Evolutionary conservation across 768 basidiomycete species (phyloP), one percentile per base, ranked within the genome.

Genomic region (Podaxis rugospora): DNA sequence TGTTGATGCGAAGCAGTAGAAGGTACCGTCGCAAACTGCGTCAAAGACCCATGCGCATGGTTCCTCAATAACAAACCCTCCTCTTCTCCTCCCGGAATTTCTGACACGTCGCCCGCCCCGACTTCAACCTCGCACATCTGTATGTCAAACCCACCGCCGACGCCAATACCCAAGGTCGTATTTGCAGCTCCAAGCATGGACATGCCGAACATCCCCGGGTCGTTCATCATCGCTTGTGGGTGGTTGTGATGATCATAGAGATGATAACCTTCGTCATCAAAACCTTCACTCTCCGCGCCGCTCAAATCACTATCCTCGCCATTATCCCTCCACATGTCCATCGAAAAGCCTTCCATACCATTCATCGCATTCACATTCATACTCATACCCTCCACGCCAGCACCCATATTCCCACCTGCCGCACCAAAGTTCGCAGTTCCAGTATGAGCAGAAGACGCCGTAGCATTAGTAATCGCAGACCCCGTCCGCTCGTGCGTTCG

Each of bases 401-500:
- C 18, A 49, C 65, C 69, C 37, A 60, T 58, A 54, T 63, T 52
- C 14, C 50, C 47, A 51, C 23, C n/a, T n/a, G 11, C 62, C 55
- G 21, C n/a, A 59, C 62, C 63, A 11, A 67, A 75, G 23, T 10
- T 23, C 10, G 63, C 70, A 65, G 69, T 65, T 51, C 64, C 64
- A 47, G 68, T 66, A 63, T 71, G 71, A 28, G 66, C 47, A 14
- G 61, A 55, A n/a, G 57, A 32, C 4, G 57, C 51, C 3, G 32
- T 72, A 55, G 68, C 67, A 57, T 62, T 70, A 59, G 68, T 74
- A 50, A 59, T n/a, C 6, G 62, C 63, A 59, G 65, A 63, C 14
- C 68, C 75, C 13, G 74, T 76, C 47, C 81, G 76, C 58, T 81
- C 79, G 73, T 96, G 95, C 51, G 92, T 93, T 63, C 92, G 83